Evolutionary conservation across 768 basidiomycete species (phyloP).

Genomic region (Tulasnella calospora): DNA sequence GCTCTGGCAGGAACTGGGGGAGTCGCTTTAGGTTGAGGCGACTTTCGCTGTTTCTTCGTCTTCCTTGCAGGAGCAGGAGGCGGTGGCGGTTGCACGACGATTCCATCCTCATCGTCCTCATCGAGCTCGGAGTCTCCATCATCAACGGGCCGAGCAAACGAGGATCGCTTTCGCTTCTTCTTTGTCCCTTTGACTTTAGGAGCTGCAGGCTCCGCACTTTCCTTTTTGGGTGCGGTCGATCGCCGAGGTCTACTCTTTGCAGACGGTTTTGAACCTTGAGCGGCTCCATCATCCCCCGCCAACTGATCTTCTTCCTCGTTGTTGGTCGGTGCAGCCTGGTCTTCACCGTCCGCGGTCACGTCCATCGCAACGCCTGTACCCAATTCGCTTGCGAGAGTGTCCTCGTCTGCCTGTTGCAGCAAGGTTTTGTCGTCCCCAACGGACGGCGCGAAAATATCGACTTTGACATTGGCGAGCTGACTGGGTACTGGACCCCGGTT

Average conservation of each 20-base stretch:
- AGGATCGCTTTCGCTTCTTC: conserved; percentile 2
- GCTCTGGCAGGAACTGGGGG: neutral
- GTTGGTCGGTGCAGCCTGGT: neutral
- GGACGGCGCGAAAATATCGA: neutral
- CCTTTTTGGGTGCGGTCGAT: neutral
- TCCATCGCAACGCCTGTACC: neutral
- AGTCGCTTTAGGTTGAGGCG: neutral
- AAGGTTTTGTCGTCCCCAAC: neutral
- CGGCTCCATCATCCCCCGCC: neutral
- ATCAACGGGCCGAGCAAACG: neutral
- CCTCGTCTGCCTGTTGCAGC: neutral
- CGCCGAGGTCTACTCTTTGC: neutral
- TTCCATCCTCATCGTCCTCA: conserved; percentile 6
- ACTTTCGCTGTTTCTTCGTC: neutral
- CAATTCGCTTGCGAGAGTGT: neutral
- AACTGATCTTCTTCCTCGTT: conserved; percentile 7
- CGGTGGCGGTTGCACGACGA: neutral
- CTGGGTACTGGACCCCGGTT: neutral
- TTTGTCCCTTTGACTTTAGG: neutral
- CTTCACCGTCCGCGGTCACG: neutral
- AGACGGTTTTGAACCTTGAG: neutral
- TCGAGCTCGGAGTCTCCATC: conserved; percentile 10
- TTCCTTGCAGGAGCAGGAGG: neutral
- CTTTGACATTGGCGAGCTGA: neutral
- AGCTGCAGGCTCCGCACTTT: neutral